Base-by-base conservation (phyloP, 176 grass and related monocot species). In the Oryza meyeriana region DNA sequence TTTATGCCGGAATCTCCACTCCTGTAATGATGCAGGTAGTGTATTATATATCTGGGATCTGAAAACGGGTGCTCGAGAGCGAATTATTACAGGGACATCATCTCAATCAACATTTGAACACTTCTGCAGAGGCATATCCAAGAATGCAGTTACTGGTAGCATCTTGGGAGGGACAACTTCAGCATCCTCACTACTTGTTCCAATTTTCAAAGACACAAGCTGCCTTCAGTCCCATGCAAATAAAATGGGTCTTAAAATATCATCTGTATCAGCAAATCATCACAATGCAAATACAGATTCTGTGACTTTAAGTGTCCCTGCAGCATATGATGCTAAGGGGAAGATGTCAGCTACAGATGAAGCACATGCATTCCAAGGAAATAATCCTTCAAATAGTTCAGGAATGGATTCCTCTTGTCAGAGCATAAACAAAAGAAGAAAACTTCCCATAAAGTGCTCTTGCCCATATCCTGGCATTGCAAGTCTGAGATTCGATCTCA, bases 121-220 rank as follows among this genome's bases (percentile, higher is more conserved):
- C 82, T 97, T 97, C 74, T 97, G 94, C 73, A 91, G 82, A 79
- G 90, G 90, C 64, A 94, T 97, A 79, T 87, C 83, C 8, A 94
- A 94, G 79, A 97, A 97, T 84, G 80, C 90, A 61, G 85, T 92
- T 81, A 92, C 90, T 67, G 92, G 94, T 28, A 81, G 90, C 72
- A 90, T 94, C 76, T 94, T 94, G 81, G 94, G 94, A 74, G 94
- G 94, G 64, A 92, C 92, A 78, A 97, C 94, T 62, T 97, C 94
- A 50, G 92, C 85, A 83, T 94, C 94, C 63, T 94, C 92, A 26
- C 66, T 97, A 72, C 89, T 91, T 57, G 82, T 91, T 77, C 90
- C 92, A 75, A 68, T 90, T 89, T 84, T 92, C 59, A 91, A 94
- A 85, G 88, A 90, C 52, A 81, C 64, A 34, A 83, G 28, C 81